Conservation (phyloP, 345 rosid species). For the Moricandia moricandioides region DNA sequence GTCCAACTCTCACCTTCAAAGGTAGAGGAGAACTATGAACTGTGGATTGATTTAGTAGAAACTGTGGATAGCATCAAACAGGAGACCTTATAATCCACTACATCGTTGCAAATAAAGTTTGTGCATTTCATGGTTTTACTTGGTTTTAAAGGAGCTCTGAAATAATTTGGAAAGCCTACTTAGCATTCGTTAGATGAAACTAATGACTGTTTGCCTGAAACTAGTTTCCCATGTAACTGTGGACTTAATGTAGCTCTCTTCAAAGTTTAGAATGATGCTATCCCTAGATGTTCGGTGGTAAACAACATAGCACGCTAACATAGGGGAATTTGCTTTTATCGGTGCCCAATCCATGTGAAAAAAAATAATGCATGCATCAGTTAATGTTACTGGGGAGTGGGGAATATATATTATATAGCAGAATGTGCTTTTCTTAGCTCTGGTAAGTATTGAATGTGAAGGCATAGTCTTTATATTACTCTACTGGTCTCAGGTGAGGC, state of each 20-base stretch:
- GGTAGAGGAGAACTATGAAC: background rate
- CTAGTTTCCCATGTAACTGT: background rate
- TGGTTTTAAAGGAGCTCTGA: background rate
- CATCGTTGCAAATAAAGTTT: background rate
- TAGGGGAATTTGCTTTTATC: background rate
- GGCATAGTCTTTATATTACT: slow-evolving; percentile 12
- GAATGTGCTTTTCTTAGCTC: background rate
- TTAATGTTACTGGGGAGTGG: background rate
- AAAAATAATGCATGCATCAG: background rate
- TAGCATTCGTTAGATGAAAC: background rate
- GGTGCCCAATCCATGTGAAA: background rate
- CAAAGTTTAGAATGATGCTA: background rate
- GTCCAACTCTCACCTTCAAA: slow-evolving; percentile 1
- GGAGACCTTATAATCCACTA: slow-evolving; percentile 3
- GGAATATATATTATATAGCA: slow-evolving; percentile 1
- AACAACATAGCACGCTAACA: slow-evolving; percentile 2
- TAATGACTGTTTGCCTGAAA: slow-evolving; percentile 1
- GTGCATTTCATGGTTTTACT: slow-evolving; percentile 1
- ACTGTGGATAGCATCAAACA: background rate
- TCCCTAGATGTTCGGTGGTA: background rate
- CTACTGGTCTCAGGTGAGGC: slow-evolving; percentile 48
- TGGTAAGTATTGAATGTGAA: background rate
- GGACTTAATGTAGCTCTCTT: slow-evolving; percentile 8
- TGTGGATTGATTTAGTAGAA: slow-evolving; percentile 3
- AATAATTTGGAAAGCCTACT: slow-evolving; percentile 4